Percentiles rank a stretch among this genome's conserved stretches.
Evolutionary conservation across 1,284 basidiomycete genomes (phyloP).

Genomic region (Cystobasidium sp.): DNA sequence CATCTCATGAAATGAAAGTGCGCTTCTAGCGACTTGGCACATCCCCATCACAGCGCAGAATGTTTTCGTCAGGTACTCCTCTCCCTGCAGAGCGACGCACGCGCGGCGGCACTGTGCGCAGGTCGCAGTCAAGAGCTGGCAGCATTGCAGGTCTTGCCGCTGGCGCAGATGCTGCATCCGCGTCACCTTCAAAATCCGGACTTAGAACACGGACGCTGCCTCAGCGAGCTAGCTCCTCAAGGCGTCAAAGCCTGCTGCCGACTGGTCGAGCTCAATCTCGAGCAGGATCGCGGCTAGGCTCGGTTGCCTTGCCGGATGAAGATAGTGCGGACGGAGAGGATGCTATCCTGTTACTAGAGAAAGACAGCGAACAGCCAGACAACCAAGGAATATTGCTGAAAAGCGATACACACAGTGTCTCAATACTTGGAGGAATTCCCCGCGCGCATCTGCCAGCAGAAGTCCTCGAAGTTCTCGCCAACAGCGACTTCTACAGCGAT

Average conservation of each 20-base stretch:
- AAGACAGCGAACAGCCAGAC: conserved; percentile 12
- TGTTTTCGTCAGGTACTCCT: conserved; percentile 36
- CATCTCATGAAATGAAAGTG: too few relatives aligned
- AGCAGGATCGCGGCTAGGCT: conserved; percentile 15
- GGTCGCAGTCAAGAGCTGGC: conserved; percentile 35
- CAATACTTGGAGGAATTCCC: conserved; percentile 8
- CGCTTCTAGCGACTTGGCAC: too few relatives aligned
- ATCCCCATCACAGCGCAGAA: background rate
- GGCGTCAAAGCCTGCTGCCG: conserved; percentile 9
- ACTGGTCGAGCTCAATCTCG: background rate
- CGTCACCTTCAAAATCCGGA: conserved; percentile 5
- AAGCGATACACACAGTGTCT: conserved; percentile 34
- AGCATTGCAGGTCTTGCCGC: conserved; percentile 23
- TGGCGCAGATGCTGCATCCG: conserved; percentile 15
- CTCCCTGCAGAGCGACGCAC: conserved; percentile 6
- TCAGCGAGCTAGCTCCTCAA: background rate
- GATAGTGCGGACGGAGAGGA: conserved; percentile 1
- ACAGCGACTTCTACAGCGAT: conserved; percentile 54
- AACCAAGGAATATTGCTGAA: conserved; percentile 25
- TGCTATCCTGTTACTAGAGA: background rate
- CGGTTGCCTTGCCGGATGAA: background rate
- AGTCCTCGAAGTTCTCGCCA: conserved; percentile 19
- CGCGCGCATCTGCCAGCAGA: conserved; percentile 13
- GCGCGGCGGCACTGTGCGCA: conserved; percentile 17
- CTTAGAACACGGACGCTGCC: background rate